Percentiles rank a stretch among this genome's conserved stretches.
phyloP scores from a whole-genome alignment of 2,329 filamentous ascomycete genomes.

The Periconia sp. region DNA sequence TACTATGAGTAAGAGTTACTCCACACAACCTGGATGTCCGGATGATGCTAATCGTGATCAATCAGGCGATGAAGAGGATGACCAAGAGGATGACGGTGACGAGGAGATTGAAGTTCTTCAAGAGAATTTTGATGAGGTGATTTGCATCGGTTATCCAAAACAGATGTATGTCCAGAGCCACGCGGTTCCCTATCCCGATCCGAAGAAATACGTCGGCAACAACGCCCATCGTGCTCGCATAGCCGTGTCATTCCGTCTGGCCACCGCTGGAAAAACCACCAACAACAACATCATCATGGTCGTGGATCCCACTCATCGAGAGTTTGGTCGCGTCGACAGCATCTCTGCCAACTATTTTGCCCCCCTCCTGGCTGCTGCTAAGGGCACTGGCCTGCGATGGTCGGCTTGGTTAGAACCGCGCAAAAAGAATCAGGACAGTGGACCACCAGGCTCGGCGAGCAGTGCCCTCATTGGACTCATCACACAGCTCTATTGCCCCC shows the following conservation, averaged over 20 bases:
- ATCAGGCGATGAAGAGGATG: slow-evolving; percentile 12
- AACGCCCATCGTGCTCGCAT: slow-evolving; percentile 65
- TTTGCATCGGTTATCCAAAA: slow-evolving; percentile 80
- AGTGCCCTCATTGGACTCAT: slow-evolving; percentile 55
- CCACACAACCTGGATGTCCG: not conserved
- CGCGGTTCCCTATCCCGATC: slow-evolving; percentile 68
- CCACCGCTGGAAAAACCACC: slow-evolving; percentile 50
- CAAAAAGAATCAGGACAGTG: slow-evolving; percentile 57
- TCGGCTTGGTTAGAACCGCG: slow-evolving; percentile 71
- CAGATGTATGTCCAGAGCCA: slow-evolving; percentile 67
- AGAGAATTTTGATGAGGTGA: slow-evolving; percentile 67
- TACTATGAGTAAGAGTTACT: slow-evolving; percentile 33
- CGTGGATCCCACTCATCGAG: slow-evolving; percentile 68
- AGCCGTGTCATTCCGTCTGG: slow-evolving; percentile 68
- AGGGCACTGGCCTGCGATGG: slow-evolving; percentile 65
- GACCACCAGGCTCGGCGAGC: slow-evolving; percentile 19
- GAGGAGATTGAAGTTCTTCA: slow-evolving; percentile 48
- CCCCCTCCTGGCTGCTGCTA: slow-evolving; percentile 68
- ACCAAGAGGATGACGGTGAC: slow-evolving; percentile 58
- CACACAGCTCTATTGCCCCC: slow-evolving; percentile 77
- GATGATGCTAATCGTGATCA: slow-evolving; percentile 16
- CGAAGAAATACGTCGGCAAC: slow-evolving; percentile 61
- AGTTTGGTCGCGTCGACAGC: slow-evolving; percentile 76
- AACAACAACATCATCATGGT: slow-evolving; percentile 72
- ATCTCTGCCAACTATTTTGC: slow-evolving; percentile 68